Percentiles rank a stretch among this genome's conserved stretches.
Conservation (phyloP, 2,329 filamentous ascomycete genomes). For the Paecilomyces dactylethromorphus region DNA sequence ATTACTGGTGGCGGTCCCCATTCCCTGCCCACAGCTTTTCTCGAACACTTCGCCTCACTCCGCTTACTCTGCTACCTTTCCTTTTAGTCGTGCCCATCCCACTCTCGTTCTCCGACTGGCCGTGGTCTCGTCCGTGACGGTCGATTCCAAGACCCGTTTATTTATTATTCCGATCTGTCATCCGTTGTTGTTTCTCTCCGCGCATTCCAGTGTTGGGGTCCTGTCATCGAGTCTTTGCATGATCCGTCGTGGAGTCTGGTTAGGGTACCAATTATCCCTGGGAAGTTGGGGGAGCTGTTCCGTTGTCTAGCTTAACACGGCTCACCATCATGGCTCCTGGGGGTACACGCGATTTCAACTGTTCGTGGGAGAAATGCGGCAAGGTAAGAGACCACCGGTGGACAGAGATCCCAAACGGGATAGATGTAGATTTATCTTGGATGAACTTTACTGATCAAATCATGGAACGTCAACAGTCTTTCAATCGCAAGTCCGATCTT, state of each 20-base stretch:
- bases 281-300: not conserved
- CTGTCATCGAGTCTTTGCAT: not conserved
- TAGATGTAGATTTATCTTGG: not conserved
- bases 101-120: not conserved
- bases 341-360: slow-evolving; percentile 37
- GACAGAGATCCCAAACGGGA: not conserved
- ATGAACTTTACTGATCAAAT: slow-evolving; percentile 3
- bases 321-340: slow-evolving; percentile 35
- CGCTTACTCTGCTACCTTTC: not conserved
- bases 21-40: slow-evolving; percentile 1
- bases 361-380: slow-evolving; percentile 36
- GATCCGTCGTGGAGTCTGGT: not conserved
- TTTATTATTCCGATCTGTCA: slow-evolving; percentile 1
- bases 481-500: slow-evolving; percentile 44
- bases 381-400: slow-evolving; percentile 27
- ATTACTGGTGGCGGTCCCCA: slow-evolving; percentile 1
- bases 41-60: not conserved
- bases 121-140: not conserved
- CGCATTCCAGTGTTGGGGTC: not conserved
- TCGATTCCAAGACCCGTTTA: slow-evolving; percentile 1
- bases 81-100: slow-evolving; percentile 1
- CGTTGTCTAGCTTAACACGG: slow-evolving; percentile 6
- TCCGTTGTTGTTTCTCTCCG: not conserved
- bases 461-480: slow-evolving; percentile 25
- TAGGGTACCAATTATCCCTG: not conserved